Conservation (phyloP, 2,329 filamentous ascomycete genomes). For the Claviceps quebecensis region DNA sequence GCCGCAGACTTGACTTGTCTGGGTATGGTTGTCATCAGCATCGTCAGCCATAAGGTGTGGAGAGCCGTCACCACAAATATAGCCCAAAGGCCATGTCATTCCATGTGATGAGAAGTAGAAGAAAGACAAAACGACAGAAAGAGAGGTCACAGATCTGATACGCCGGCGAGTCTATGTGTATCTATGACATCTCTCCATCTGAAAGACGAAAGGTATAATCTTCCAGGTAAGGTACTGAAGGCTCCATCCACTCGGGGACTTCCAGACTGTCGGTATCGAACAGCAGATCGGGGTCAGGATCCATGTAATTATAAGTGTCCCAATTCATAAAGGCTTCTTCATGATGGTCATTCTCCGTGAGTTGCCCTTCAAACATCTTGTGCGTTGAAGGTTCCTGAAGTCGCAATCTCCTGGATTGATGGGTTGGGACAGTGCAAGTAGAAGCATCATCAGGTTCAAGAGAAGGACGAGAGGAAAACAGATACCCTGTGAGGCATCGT, state of each 20-base stretch:
- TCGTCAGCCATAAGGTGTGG: conserved; percentile 1
- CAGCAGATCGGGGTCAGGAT: conserved; percentile 5
- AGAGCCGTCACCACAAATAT: conserved; percentile 2
- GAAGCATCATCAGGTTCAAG: conserved; percentile 3
- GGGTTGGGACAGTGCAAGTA: conserved; percentile 2
- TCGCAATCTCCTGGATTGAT: conserved; percentile 5
- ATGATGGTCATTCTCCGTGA: conserved; percentile 5
- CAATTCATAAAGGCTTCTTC: conserved; percentile 6
- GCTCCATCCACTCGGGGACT: conserved; percentile 6
- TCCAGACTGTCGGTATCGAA: conserved; percentile 4
- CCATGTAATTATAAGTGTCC: conserved; percentile 6
- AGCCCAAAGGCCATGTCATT: neutral
- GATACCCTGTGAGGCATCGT: conserved; percentile 1
- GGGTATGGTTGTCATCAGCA: conserved; percentile 3
- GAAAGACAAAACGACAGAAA: neutral
- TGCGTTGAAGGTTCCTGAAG: conserved; percentile 5
- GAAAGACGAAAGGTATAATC: conserved; percentile 3
- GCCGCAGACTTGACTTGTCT: neutral
- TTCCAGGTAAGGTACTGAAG: conserved; percentile 4
- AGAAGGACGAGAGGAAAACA: conserved; percentile 5
- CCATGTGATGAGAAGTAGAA: neutral
- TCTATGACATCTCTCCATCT: conserved; percentile 1
- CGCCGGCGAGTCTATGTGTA: neutral
- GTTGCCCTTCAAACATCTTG: conserved; percentile 1
- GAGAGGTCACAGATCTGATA: neutral